Evolutionary conservation across 257 asterid species (phyloP).

Genomic region (Prunella vulgaris): DNA sequence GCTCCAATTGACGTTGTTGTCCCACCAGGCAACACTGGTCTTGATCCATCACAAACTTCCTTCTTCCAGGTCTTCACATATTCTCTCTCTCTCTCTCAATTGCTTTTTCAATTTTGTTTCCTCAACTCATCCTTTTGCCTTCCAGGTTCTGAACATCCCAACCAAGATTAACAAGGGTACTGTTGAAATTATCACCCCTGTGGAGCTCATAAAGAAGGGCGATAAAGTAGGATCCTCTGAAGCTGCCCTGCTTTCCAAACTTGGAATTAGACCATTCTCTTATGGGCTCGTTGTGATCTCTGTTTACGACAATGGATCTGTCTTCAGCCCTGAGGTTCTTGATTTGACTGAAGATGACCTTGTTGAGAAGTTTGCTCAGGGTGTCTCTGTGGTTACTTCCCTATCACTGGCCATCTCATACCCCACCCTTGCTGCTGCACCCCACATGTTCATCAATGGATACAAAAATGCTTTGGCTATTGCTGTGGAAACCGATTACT

Average conservation of each 20-base stretch:
- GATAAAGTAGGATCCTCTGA: constrained; percentile 97
- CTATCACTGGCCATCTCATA: constrained; percentile 67
- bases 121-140: neutral
- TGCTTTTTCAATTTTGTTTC: neutral
- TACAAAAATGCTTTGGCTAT: constrained; percentile 76
- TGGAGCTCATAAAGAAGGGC: constrained; percentile 93
- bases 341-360: constrained; percentile 84
- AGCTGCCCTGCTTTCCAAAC: constrained; percentile 90
- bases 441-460: constrained; percentile 78
- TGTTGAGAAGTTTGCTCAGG: constrained; percentile 58
- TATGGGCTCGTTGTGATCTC: constrained; percentile 69
- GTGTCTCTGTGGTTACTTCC: constrained; percentile 75
- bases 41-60: constrained; percentile 90
- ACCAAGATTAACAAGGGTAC: constrained; percentile 99
- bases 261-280: constrained; percentile 90
- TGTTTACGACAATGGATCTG: constrained; percentile 82
- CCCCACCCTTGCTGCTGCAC: constrained; percentile 91
- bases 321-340: constrained; percentile 90
- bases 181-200: constrained; percentile 95
- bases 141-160: constrained; percentile 86
- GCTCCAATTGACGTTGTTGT: constrained; percentile 94
- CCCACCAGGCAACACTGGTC: constrained; percentile 96
- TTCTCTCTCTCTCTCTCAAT: too few species aligned
- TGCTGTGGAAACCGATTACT: constrained; percentile 69
- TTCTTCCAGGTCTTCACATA: constrained; percentile 66